Base-by-base conservation (phyloP, 1,139 yeast species). In the Zhuliangozyma parablackwelliae region DNA sequence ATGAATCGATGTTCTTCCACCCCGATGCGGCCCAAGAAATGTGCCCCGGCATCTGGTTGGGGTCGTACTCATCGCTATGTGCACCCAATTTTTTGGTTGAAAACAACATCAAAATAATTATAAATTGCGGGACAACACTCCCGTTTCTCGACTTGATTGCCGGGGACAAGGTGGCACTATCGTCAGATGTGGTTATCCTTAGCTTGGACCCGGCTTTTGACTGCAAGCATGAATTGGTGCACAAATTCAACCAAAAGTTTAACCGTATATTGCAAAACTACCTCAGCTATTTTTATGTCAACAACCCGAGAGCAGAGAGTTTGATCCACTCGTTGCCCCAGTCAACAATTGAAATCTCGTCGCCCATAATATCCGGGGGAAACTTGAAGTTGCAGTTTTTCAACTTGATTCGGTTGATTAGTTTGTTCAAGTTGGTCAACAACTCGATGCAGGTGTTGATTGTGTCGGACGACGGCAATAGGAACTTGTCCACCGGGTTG, bases 221-320 rank as follows among this genome's bases (percentile, higher is more conserved):
- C 35, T 37, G 41, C 9, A 48, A 45, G 21, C 43, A 48, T 26
- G 51, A 48, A 26, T 43, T 56, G 25, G 50, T 58, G 28, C 40
- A 47, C 31, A 59, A 59, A 34, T 65, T 65, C 43, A 46, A 51
- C 28, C 30, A 37, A 20, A 52, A 55, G 33, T 69, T 59, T 47
- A 65, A 63, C 44, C 57, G 59, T 31, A 56, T 67, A 10, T 51
- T 70, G 39, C 71, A 66, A 39, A 67, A 69, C 48, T 69, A 65
- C 48, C 45, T 70, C 41, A 56, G 54, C 37, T 63, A 56, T 39
- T 69, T 69, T 44, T 65, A 67, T 48, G 49, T 49, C 36, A 57
- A 56, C 43, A 69, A 69, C 46, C 61, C 63, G 20, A 49, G 54
- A 30, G 53, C 57, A 29, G 41, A 44, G 13, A 47, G 53, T 34